Conservation (phyloP, 305 asterid genomes). For the Fraxinus sp. region DNA sequence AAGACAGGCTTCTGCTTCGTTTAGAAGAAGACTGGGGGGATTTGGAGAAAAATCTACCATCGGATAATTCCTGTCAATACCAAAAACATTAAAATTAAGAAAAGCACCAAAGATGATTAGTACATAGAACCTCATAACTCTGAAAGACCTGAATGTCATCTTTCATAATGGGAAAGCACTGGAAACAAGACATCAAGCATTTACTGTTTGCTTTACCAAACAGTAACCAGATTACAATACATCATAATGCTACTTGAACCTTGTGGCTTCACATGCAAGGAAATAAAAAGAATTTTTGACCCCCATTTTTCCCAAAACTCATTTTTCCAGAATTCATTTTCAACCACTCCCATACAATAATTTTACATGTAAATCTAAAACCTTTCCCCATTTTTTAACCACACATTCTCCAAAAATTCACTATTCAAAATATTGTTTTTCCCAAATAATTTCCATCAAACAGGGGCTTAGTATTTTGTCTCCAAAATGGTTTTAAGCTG, state of each 20-base stretch:
- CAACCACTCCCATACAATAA: background rate
- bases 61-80: conserved; percentile 67
- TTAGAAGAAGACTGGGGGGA: conserved; percentile 48
- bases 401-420: background rate
- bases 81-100: conserved; percentile 23
- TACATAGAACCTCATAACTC: conserved; percentile 6
- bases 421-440: background rate
- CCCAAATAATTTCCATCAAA: background rate
- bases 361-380: background rate
- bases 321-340: background rate
- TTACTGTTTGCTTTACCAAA: background rate
- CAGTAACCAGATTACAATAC: background rate
- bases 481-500: background rate
- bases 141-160: background rate
- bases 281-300: background rate
- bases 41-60: conserved; percentile 43
- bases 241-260: background rate
- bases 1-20: conserved; percentile 49
- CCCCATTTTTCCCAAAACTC: background rate
- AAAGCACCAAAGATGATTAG: conserved; percentile 21
- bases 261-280: background rate
- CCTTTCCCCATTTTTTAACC: background rate
- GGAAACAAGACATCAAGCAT: background rate
- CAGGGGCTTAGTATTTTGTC: background rate
- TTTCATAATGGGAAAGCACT: background rate